phyloP scores from a whole-genome alignment of 495 filamentous ascomycete species.

The Daldinia bambusicola region DNA sequence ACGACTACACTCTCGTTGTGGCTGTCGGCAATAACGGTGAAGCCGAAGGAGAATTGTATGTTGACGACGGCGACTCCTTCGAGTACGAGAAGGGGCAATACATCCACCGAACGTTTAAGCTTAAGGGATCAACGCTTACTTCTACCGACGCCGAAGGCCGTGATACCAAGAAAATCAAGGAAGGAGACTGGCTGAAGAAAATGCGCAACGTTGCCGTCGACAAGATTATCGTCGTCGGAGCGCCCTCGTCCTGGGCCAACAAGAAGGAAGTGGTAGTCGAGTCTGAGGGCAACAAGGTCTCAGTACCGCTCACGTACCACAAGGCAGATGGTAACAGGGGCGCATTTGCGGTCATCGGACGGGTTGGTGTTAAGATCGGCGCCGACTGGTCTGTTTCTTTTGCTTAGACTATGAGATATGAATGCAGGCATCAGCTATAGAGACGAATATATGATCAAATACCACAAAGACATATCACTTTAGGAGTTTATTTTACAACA shows the following conservation, averaged over 20 bases:
- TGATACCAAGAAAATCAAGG: constrained; percentile 66
- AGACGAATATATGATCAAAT: constrained; percentile 27
- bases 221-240: constrained; percentile 82
- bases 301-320: constrained; percentile 69
- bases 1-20: constrained; percentile 92
- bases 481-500: too few species aligned
- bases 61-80: constrained; percentile 94
- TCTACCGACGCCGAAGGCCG: constrained; percentile 63
- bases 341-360: constrained; percentile 81
- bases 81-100: constrained; percentile 86
- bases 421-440: constrained; percentile 6
- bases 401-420: constrained; percentile 37
- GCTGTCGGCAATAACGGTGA: constrained; percentile 73
- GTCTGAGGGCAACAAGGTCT: constrained; percentile 72
- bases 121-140: constrained; percentile 62
- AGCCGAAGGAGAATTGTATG: constrained; percentile 84
- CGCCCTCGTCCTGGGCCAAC: constrained; percentile 74
- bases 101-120: constrained; percentile 82
- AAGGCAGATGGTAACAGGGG: constrained; percentile 70
- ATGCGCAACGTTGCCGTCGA: constrained; percentile 84
- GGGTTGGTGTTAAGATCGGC: constrained; percentile 78
- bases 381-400: constrained; percentile 82
- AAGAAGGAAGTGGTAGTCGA: constrained; percentile 74
- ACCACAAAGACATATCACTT: neutral
- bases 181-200: constrained; percentile 75